Evolutionary conservation across 2,329 filamentous ascomycete genomes (phyloP).

Genomic region (Epichloe baconii): DNA sequence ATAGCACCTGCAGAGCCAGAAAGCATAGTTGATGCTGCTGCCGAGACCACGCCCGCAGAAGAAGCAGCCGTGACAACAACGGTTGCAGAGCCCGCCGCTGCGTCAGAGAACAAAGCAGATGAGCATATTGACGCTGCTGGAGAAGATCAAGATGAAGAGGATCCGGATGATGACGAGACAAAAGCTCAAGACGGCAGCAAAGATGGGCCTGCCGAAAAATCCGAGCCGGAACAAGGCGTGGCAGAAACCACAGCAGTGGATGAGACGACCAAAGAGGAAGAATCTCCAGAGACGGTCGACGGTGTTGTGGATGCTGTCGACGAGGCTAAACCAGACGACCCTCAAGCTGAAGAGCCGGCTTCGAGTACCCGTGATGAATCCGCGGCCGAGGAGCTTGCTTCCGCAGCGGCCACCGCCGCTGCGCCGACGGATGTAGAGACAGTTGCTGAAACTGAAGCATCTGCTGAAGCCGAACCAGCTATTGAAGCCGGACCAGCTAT

Average conservation of each 20-base stretch:
- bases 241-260: neutral
- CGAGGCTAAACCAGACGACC: neutral
- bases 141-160: constrained; percentile 1
- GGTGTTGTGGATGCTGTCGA: neutral
- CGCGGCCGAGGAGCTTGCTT: neutral
- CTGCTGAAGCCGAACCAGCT: neutral
- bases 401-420: neutral
- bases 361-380: too few species aligned
- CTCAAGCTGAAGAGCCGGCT: neutral
- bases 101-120: neutral
- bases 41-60: neutral
- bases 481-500: too few species aligned
- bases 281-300: neutral
- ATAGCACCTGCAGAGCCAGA: neutral
- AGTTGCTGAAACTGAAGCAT: neutral
- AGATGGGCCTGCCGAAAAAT: neutral
- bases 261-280: neutral
- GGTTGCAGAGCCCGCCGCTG: neutral
- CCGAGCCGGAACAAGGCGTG: constrained; percentile 1
- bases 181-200: constrained; percentile 1
- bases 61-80: constrained; percentile 2
- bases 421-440: neutral
- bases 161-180: constrained; percentile 1
- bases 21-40: neutral
- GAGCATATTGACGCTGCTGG: neutral